Conservation (phyloP, 345 rosid species). For the Linum lewisii region DNA sequence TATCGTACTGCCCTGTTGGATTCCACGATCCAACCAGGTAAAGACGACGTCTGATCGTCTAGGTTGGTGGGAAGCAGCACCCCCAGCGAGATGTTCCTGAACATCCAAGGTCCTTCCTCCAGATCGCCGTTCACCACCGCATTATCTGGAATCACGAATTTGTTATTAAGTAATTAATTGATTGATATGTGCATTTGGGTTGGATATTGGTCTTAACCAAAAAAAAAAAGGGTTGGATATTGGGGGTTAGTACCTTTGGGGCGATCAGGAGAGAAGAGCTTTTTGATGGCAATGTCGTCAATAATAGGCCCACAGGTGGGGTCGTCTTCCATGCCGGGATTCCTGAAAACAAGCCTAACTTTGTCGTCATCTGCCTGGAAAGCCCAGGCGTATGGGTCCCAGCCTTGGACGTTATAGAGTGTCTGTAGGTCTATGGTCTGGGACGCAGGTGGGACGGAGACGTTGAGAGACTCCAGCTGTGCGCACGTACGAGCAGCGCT, state of each 20-base stretch:
- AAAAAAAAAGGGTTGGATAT: too few species aligned
- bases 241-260: constrained; percentile 51
- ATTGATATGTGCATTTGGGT: background rate
- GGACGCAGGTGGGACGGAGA: constrained; percentile 70
- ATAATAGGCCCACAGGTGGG: constrained; percentile 96
- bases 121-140: constrained; percentile 80
- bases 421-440: constrained; percentile 87
- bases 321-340: constrained; percentile 97
- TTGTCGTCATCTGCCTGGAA: constrained; percentile 68
- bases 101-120: constrained; percentile 96
- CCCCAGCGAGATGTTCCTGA: constrained; percentile 73
- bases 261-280: constrained; percentile 65
- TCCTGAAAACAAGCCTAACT: constrained; percentile 46
- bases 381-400: constrained; percentile 97
- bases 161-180: background rate
- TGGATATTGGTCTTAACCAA: too few species aligned
- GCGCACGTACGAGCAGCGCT: constrained; percentile 99
- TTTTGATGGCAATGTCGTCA: constrained; percentile 80
- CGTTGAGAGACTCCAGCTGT: constrained; percentile 82
- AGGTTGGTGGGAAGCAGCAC: constrained; percentile 85
- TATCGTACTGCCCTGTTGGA: constrained; percentile 84
- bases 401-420: constrained; percentile 81
- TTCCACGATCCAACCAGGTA: constrained; percentile 94
- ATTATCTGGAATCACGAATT: constrained; percentile 36
- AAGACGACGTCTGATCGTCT: constrained; percentile 69